Base-by-base conservation (phyloP, 257 asterid genomes). In the Solanum sejunctum region DNA sequence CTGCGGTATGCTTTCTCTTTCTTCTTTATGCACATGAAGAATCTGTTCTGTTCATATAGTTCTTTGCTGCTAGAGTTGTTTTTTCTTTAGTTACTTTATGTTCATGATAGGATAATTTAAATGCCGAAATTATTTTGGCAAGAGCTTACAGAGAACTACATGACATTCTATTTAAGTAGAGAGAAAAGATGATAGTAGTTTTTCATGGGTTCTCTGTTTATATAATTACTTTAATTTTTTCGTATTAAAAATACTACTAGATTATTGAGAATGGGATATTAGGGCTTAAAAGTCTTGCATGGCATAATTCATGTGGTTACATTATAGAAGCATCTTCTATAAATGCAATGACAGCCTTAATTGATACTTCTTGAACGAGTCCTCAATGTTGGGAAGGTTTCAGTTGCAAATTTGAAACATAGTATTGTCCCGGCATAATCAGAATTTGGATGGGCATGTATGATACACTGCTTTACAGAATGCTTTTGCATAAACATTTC, bases 1-100 rank as follows among this genome's bases (percentile, higher is more conserved):
- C 70, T 97, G 98, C 58, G 99, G 92, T 89, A 89, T 64, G 85
- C 18, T 18, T 23, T 81, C 77, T 75, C 16, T 23, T 75, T 7
- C 61, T 13, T 47, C 13, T 10, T 73, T 73, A 21, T 23, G 12
- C 57, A 12, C 58, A 72, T 15, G 81, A 75, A 49, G 16, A 23
- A 75, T 47, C 43, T 75, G 21, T 49, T 23, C 43, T 26, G 47
- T 28, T 78, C 17, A 36, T 78, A 32, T 77, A 77, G 47, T 78
- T 78, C 82, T 78, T 78, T 52, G 21, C 47, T 77, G 64, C 47
- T 78, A 16, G 5, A 32, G 64, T 52, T 78, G 9, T 12, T 26
- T 1, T 49, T 5, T 16, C 43, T 78, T 36, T 36, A 36, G 28
- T 52, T 78, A 15, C 3, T 78, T 49, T 23, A 49, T 75, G 49